These are phyloP conservation scores for Rosa rugosa DNA, from an alignment of 306 rosid species.

Conservation along the genomic window DNA sequence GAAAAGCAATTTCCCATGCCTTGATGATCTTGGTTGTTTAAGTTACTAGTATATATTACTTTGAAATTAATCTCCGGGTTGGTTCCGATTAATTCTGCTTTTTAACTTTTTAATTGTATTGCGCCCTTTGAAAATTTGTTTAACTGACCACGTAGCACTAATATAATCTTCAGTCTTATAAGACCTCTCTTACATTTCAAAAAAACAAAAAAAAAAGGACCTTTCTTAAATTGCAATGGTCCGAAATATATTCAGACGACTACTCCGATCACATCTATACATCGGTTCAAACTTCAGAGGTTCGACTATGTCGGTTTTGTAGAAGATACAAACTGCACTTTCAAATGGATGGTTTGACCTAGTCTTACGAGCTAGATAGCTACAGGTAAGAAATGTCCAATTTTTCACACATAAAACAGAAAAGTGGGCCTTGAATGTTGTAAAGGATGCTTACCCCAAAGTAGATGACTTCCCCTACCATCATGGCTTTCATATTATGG, in stretches of 20 bases:
- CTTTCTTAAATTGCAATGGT: too few relatives aligned
- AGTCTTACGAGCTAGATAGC: not conserved
- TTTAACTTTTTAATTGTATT: not conserved
- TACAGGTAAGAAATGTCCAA: not conserved
- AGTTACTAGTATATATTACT: not conserved
- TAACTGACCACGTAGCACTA: too few relatives aligned
- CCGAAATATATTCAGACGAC: too few relatives aligned
- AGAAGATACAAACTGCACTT: not conserved
- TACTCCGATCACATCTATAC: not conserved
- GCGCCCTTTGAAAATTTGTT: not conserved
- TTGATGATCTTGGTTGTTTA: not conserved
- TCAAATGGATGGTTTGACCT: conserved; percentile 4
- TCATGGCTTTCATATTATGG: not conserved
- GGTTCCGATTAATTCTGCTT: not conserved
- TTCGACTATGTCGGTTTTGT: not conserved
- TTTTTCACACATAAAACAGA: not conserved
- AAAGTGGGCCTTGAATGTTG: not conserved
- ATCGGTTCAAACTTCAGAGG: not conserved
- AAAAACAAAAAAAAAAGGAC: too few relatives aligned
- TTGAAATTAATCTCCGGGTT: not conserved
- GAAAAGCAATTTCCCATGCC: not conserved
- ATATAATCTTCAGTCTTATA: too few relatives aligned
- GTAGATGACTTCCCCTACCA: not conserved
- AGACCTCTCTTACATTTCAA: too few relatives aligned
- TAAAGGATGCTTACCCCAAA: not conserved